Conservation (phyloP, 768 basidiomycete species). For the Roridomyces roridus region DNA sequence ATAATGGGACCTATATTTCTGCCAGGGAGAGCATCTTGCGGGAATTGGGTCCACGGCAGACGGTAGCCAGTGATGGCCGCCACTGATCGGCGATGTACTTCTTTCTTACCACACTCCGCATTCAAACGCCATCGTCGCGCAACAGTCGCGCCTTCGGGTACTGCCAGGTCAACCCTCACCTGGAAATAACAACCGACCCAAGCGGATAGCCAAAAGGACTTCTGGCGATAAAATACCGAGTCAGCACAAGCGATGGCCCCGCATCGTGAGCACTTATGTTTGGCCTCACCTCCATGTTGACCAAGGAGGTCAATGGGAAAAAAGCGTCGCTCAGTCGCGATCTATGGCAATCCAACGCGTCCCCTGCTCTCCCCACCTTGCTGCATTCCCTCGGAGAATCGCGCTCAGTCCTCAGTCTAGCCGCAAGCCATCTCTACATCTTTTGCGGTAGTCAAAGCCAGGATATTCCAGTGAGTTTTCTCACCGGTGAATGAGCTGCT, state of each 20-base stretch:
- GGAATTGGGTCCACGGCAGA: too few species aligned
- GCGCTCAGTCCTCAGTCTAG: slow-evolving; percentile 76
- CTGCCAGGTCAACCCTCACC: background rate
- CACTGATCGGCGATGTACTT: background rate
- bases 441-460: slow-evolving; percentile 84
- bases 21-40: too few species aligned
- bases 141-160: slow-evolving; percentile 10
- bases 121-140: slow-evolving; percentile 17
- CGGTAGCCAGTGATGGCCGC: too few species aligned
- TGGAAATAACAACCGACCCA: background rate
- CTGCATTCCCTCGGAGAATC: slow-evolving; percentile 76
- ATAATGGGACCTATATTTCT: too few species aligned
- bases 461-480: slow-evolving; percentile 69
- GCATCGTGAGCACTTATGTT: slow-evolving; percentile 20
- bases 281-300: slow-evolving; percentile 4
- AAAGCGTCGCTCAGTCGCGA: slow-evolving; percentile 67
- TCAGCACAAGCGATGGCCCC: slow-evolving; percentile 17
- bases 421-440: slow-evolving; percentile 73
- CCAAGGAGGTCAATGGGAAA: background rate
- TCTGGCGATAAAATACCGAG: background rate
- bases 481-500: background rate
- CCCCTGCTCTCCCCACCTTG: slow-evolving; percentile 49
- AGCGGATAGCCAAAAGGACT: background rate
- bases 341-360: slow-evolving; percentile 43
- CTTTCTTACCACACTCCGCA: too few species aligned